Conservation (phyloP, 164 flowering plant species). For the Magnolia officinalis region DNA sequence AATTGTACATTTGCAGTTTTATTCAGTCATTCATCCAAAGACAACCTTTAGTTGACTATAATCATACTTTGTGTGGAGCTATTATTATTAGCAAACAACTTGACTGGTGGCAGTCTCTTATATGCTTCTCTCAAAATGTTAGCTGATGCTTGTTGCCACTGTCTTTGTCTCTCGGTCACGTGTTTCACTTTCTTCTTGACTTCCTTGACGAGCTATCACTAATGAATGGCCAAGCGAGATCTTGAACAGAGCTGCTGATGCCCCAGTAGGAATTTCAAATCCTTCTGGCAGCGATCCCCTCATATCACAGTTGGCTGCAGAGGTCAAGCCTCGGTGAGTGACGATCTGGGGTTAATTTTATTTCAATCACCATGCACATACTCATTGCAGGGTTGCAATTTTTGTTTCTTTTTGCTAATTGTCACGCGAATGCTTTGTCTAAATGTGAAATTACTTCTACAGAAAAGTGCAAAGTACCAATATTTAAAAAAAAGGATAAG, state of each 20-base stretch:
- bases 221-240: conserved; percentile 96
- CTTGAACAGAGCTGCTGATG: conserved; percentile 52
- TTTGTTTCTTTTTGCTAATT: not conserved
- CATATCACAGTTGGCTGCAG: conserved; percentile 72
- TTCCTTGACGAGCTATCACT: conserved; percentile 65
- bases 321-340: conserved; percentile 89
- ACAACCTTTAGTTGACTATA: not conserved
- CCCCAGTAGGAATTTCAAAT: conserved; percentile 57
- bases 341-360: not conserved
- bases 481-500: too few relatives aligned
- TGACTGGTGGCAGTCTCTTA: not conserved
- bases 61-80: not conserved
- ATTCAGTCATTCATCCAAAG: too few relatives aligned
- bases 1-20: not conserved
- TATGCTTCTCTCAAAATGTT: not conserved
- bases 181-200: conserved; percentile 13
- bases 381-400: not conserved
- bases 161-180: not conserved
- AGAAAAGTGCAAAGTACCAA: too few relatives aligned
- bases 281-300: conserved; percentile 48
- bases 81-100: not conserved
- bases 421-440: too few relatives aligned
- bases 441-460: too few relatives aligned
- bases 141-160: not conserved
- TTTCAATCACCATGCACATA: not conserved